Percentiles rank a stretch among this genome's conserved stretches.
Evolutionary conservation across 2,329 filamentous ascomycete species (phyloP).

Genomic region (Cordyceps militaris): DNA sequence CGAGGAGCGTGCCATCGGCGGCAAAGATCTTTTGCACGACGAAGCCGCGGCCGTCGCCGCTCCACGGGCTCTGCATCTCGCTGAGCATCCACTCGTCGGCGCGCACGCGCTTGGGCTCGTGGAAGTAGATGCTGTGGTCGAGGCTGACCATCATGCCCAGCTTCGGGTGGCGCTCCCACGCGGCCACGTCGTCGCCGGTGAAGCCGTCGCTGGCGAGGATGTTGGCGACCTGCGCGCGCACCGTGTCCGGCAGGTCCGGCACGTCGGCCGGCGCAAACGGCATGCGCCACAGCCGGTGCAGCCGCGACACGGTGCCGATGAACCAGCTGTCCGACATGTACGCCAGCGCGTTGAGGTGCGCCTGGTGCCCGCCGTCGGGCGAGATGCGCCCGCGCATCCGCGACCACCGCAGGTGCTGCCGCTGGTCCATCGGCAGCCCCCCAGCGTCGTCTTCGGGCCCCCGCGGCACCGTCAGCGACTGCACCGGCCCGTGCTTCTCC

Average conservation of each 20-base stretch:
- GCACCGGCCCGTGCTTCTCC: slow-evolving; percentile 42
- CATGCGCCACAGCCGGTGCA: slow-evolving; percentile 75
- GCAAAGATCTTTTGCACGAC: slow-evolving; percentile 70
- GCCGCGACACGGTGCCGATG: slow-evolving; percentile 77
- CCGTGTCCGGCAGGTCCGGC: slow-evolving; percentile 39
- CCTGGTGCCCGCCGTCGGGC: slow-evolving; percentile 63
- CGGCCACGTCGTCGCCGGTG: slow-evolving; percentile 33
- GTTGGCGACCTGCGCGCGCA: slow-evolving; percentile 29
- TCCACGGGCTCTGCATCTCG: slow-evolving; percentile 76
- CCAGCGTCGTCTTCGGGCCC: slow-evolving; percentile 25
- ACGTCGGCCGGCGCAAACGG: slow-evolving; percentile 47
- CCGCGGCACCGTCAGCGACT: slow-evolving; percentile 30
- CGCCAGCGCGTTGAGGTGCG: slow-evolving; percentile 79
- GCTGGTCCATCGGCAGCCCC: slow-evolving; percentile 48
- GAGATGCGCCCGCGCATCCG: slow-evolving; percentile 69
- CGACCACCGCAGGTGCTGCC: slow-evolving; percentile 67
- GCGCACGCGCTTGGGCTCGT: slow-evolving; percentile 50
- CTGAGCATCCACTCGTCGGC: slow-evolving; percentile 72
- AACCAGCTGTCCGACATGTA: slow-evolving; percentile 94
- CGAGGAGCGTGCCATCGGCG: slow-evolving; percentile 63
- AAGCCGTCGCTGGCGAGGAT: slow-evolving; percentile 36
- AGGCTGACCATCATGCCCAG: slow-evolving; percentile 82
- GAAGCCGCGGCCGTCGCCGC: slow-evolving; percentile 67
- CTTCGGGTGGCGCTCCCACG: slow-evolving; percentile 44
- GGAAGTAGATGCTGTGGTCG: slow-evolving; percentile 68